Base-by-base conservation (phyloP, 352 stramenopile species). In the Pythium utonaiense region DNA sequence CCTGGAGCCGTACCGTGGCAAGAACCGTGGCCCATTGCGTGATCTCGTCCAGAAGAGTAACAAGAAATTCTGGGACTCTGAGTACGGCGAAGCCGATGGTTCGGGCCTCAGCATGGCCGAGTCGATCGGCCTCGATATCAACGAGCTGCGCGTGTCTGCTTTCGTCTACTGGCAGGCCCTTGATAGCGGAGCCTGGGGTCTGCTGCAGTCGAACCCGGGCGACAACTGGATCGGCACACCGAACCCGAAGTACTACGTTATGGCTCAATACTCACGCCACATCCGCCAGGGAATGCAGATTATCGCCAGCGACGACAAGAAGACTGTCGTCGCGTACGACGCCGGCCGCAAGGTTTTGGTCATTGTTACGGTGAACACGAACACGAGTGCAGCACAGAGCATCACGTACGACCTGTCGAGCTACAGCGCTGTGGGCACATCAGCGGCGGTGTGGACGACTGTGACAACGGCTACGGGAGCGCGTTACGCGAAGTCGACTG, bases 121-220 rank as follows among this genome's bases (percentile, higher is more conserved):
- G 60, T 75, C 71, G 0, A 71, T 88, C 48, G 67, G 65, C 0
- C 66, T 79, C 14, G 72, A 88, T 34, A 77, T 88, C 38, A 88
- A 88, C 48, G 64, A 83, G 51, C 77, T 85, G 66, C 67, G 73
- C 10, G 74, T 82, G 24, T 77, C 69, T 12, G 78, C 71, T 4
- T 88, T 88, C 49, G 75, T 88, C 48, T 88, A 88, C 63, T 88
- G 78, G 78, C 74, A 88, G 51, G 66, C 57, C 9, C 63, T 85
- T n/a, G 73, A 87, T 45, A 70, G 71, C 28, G 75, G 69, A 12
- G 73, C 64, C n/a, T 88, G 78, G 75, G 78, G 75, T 0, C 62
- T 85, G 10, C 64, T 88, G 25, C 66, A 85, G 45, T 77, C 78
- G 16, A 67, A 67, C 47, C 71, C 64, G 3, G 61, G 49, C 5